These are phyloP conservation scores for Termitomyces sp. DNA, from an alignment of 768 basidiomycete species.

Conservation along the genomic window DNA sequence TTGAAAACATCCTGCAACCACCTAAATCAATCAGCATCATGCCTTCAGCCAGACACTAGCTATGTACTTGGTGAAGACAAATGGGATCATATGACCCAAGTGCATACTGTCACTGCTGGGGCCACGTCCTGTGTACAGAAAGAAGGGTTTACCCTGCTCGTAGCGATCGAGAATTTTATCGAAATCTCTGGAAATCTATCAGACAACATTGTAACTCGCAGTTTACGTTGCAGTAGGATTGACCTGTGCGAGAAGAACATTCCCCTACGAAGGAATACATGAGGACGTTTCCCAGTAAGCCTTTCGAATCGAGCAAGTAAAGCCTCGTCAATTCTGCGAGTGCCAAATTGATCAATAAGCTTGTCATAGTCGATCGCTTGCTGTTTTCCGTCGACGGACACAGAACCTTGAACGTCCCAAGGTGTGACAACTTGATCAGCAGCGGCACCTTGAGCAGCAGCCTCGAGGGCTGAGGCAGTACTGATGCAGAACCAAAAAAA, in stretches of 20 bases:
- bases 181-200: slow-evolving; percentile 62
- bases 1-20: slow-evolving; percentile 98
- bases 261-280: slow-evolving; percentile 82
- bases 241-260: slow-evolving; percentile 99
- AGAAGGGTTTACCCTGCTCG: slow-evolving; percentile 96
- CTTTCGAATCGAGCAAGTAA: slow-evolving; percentile 87
- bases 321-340: slow-evolving; percentile 68
- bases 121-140: slow-evolving; percentile 95
- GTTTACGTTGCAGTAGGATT: slow-evolving; percentile 13
- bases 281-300: slow-evolving; percentile 83
- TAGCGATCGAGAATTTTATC: slow-evolving; percentile 91
- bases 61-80: slow-evolving; percentile 90
- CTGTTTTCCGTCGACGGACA: slow-evolving; percentile 84
- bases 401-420: slow-evolving; percentile 94
- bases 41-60: neutral
- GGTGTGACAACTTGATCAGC: slow-evolving; percentile 85
- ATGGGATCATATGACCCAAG: slow-evolving; percentile 95
- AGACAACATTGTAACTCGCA: neutral
- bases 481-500: neutral
- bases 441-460: neutral
- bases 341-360: slow-evolving; percentile 91
- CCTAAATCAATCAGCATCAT: slow-evolving; percentile 33
- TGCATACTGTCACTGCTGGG: slow-evolving; percentile 98
- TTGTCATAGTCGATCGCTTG: slow-evolving; percentile 97
- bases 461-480: neutral